A percentile compares a stretch with the other conserved stretches of the same genome.
Evolutionary conservation across 306 rosid species (phyloP).

Genomic region (Cicer pinnatifidum): DNA sequence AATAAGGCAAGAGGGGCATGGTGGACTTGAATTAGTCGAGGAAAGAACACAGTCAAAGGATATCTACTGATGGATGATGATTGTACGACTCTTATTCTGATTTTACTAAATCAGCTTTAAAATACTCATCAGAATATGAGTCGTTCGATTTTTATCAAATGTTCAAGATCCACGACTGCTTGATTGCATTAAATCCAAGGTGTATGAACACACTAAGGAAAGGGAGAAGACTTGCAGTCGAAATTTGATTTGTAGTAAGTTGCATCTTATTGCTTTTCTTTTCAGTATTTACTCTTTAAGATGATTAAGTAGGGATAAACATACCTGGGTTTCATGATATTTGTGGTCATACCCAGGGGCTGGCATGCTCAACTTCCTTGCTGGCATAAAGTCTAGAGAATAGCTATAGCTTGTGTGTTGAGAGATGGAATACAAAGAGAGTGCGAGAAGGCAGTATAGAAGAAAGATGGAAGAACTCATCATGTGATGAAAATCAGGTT

Average conservation of each 20-base stretch:
- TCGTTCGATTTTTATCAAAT: not conserved
- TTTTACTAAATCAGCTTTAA: not conserved
- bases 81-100: not conserved
- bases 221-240: slow-evolving; percentile 16
- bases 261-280: slow-evolving; percentile 26
- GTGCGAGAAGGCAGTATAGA: slow-evolving; percentile 57
- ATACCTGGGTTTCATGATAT: slow-evolving; percentile 52
- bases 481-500: slow-evolving; percentile 44
- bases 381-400: slow-evolving; percentile 44
- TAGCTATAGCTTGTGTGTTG: slow-evolving; percentile 48
- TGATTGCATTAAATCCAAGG: not conserved
- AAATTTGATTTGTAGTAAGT: slow-evolving; percentile 17
- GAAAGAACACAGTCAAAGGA: not conserved
- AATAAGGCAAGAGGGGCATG: slow-evolving; percentile 29
- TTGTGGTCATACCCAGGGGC: slow-evolving; percentile 27
- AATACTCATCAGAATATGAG: not conserved
- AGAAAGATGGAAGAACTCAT: slow-evolving; percentile 59
- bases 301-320: slow-evolving; percentile 33
- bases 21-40: not conserved
- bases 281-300: slow-evolving; percentile 2
- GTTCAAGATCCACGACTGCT: not conserved
- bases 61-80: slow-evolving; percentile 6
- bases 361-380: slow-evolving; percentile 58
- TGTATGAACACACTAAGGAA: slow-evolving; percentile 16
- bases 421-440: slow-evolving; percentile 55